These are phyloP conservation scores for Moelleriella libera DNA, from an alignment of 2,329 filamentous ascomycete species.

Conservation along the genomic window DNA sequence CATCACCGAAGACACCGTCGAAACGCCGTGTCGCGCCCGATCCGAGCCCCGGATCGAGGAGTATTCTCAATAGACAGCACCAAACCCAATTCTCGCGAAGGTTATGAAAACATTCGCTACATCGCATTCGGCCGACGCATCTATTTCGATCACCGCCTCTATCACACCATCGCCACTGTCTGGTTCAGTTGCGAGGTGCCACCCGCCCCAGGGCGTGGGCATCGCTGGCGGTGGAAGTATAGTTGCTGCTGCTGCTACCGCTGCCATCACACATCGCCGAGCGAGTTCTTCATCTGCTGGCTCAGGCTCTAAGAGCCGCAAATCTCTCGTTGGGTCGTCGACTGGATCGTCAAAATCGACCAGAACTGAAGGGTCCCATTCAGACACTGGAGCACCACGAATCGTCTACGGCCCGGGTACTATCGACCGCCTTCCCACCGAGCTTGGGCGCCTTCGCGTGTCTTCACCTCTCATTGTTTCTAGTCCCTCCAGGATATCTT, in stretches of 20 bases:
- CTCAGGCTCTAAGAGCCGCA: conserved; percentile 1
- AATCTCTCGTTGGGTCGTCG: background rate
- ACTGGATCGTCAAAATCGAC: conserved; percentile 2
- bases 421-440: conserved; percentile 16
- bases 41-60: background rate
- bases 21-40: conserved; percentile 3
- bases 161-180: background rate
- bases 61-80: background rate
- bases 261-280: background rate
- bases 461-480: conserved; percentile 21
- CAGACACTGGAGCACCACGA: conserved; percentile 11
- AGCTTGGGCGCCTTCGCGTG: conserved; percentile 17
- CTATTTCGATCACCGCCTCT: background rate
- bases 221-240: conserved; percentile 1
- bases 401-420: conserved; percentile 20
- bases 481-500: conserved; percentile 20
- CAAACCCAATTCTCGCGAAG: background rate
- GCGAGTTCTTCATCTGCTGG: conserved; percentile 1
- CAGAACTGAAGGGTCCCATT: conserved; percentile 1
- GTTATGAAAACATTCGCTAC: conserved; percentile 2
- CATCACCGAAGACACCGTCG: conserved; percentile 4
- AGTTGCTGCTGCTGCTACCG: background rate
- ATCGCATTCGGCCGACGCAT: background rate
- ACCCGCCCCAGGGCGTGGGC: background rate
- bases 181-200: background rate